Percentiles rank a stretch among this genome's conserved stretches.
These are phyloP conservation scores for Hymenochaete sp. DNA, from an alignment of 1,284 basidiomycete species.

Conservation along the genomic window DNA sequence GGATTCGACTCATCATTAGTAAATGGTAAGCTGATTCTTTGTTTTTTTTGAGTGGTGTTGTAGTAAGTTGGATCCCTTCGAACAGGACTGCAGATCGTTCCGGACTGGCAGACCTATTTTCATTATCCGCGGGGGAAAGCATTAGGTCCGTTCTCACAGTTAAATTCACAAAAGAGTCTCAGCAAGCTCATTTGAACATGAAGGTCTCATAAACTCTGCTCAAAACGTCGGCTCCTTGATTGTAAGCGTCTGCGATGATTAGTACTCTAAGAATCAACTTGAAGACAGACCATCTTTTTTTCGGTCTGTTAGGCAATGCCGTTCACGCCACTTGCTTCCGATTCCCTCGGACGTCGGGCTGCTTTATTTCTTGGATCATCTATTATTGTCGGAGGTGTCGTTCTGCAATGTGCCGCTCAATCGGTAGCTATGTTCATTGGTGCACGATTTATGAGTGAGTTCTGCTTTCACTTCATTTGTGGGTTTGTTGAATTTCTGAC, in stretches of 20 bases:
- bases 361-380: constrained; percentile 50
- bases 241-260: constrained; percentile 28
- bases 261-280: background rate
- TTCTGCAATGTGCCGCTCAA: constrained; percentile 41
- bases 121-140: constrained; percentile 40
- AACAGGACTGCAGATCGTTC: constrained; percentile 54
- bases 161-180: constrained; percentile 4
- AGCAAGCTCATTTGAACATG: background rate
- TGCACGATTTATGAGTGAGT: constrained; percentile 44
- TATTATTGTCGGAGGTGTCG: constrained; percentile 53
- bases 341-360: constrained; percentile 45
- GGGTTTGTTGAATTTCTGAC: constrained; percentile 23
- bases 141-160: constrained; percentile 34
- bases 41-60: no score
- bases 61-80: background rate
- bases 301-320: constrained; percentile 54
- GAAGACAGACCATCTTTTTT: background rate
- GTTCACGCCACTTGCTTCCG: constrained; percentile 50
- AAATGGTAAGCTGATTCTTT: constrained; percentile 37
- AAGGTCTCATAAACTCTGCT: constrained; percentile 53
- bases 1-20: constrained; percentile 56
- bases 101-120: constrained; percentile 51
- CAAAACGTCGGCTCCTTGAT: constrained; percentile 53
- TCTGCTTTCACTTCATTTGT: background rate
- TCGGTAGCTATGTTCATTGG: constrained; percentile 48